Conservation (phyloP, 306 rosid species). For the Corylus heterophylla region DNA sequence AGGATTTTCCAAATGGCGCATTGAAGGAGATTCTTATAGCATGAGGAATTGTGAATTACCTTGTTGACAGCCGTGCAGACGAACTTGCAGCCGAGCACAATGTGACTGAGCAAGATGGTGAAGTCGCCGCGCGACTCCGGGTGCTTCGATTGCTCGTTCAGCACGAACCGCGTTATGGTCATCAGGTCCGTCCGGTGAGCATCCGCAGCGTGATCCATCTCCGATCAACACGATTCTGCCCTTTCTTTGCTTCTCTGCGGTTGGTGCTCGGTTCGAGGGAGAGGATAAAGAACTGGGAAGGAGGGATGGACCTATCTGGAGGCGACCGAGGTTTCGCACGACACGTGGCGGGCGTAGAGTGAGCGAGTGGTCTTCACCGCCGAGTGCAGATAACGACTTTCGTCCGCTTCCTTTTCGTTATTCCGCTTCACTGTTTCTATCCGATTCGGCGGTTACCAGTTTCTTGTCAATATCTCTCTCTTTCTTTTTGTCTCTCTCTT, state of each 20-base stretch:
- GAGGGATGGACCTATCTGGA: slow-evolving; percentile 37
- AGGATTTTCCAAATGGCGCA: too few species aligned
- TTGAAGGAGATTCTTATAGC: too few species aligned
- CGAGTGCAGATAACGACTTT: slow-evolving; percentile 44
- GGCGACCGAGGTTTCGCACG: slow-evolving; percentile 1
- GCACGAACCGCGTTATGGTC: slow-evolving; percentile 87
- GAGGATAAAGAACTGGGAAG: not conserved
- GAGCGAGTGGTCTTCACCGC: slow-evolving; percentile 39
- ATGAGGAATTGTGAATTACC: slow-evolving; percentile 31
- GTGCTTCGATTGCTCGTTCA: slow-evolving; percentile 84
- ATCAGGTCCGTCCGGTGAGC: slow-evolving; percentile 87
- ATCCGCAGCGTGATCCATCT: slow-evolving; percentile 93
- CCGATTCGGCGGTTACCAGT: slow-evolving; percentile 32
- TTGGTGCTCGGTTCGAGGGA: slow-evolving; percentile 38
- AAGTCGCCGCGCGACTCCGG: slow-evolving; percentile 96
- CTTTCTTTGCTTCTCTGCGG: not conserved
- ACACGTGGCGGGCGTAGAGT: slow-evolving; percentile 50
- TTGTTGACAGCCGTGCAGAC: slow-evolving; percentile 89
- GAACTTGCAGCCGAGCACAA: slow-evolving; percentile 96
- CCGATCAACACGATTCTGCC: not conserved
- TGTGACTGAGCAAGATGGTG: slow-evolving; percentile 89
- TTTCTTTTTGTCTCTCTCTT: not conserved
- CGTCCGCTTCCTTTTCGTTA: slow-evolving; percentile 23
- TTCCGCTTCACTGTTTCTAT: not conserved
- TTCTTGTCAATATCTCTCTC: not conserved